Base-by-base conservation (phyloP, 257 asterid species). In the Primulina huaijiensis region DNA sequence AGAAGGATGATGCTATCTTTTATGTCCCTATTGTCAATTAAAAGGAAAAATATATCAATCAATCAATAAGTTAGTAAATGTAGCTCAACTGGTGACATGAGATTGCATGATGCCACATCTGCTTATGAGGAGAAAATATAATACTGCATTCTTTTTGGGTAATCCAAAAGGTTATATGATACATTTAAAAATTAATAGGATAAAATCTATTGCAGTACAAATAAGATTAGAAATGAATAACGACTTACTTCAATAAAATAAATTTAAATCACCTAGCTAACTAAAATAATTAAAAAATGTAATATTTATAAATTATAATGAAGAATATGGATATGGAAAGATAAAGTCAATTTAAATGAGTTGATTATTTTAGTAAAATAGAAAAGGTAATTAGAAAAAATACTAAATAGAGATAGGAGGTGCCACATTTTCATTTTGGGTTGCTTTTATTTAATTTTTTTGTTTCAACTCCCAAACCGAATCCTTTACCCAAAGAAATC, bases 1-100 rank as follows among this genome's bases (percentile, higher is more conserved):
- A 94, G 83, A 73, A 94, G 70, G 76, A 82, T 19, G 30, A 84
- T 76, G 90, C 89, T 82, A 79, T 88, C 97, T 75, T 89, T 84
- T 75, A 94, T 69, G 69, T 89, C 97, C 90, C 97, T 94, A 69
- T 38, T 38, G 77, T 70, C 71, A 77, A 71, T 67, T 2, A 40
- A 37, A 65, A 81, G 17, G 64, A 77, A 63, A 55, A 77, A 55
- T 46, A 64, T 31, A 62, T 70, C 52, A 63, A 31, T 60, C 7
- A 46, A 12, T 46, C 16, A 40, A 8, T 40, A 10, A 3, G 55
- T 74, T 53, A 57, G 69, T 16, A 11, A 59, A 38, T 5, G 23
- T 21, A 78, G 70, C 27, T 58, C 19, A 59, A 11, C 35, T 5
- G 9, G 34, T 19, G 3, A 34, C 16, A 4, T 2, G 53, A 43